These are phyloP conservation scores for Aspergillus indologenus DNA, from an alignment of 495 filamentous ascomycete genomes.

Conservation along the genomic window DNA sequence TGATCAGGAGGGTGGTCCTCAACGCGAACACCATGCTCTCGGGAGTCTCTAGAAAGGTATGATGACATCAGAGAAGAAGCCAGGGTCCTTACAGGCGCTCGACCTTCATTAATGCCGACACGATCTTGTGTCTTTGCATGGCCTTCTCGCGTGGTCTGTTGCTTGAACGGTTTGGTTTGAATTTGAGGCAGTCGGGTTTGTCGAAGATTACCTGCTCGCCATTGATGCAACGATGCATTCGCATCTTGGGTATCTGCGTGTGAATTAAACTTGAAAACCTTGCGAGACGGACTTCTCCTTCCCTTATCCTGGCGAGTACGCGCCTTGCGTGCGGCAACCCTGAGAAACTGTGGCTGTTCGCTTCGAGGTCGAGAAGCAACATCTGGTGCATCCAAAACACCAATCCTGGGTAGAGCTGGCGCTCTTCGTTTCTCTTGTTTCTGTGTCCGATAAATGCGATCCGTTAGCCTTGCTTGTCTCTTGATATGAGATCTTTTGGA, in stretches of 20 bases:
- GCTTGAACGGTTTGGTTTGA: constrained; percentile 14
- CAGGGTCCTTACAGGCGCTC: not conserved
- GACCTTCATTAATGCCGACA: not conserved
- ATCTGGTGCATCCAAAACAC: constrained; percentile 70
- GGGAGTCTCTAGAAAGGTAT: not conserved
- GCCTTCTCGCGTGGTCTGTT: not conserved
- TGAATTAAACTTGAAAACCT: constrained; percentile 70
- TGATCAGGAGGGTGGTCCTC: constrained; percentile 6
- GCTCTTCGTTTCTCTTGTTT: constrained; percentile 25
- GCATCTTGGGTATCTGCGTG: constrained; percentile 73
- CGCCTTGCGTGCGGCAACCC: constrained; percentile 70
- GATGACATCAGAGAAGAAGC: not conserved
- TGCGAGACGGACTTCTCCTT: constrained; percentile 69
- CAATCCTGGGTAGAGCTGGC: constrained; percentile 48
- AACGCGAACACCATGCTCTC: constrained; percentile 1
- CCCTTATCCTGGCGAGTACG: constrained; percentile 60
- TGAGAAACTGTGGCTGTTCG: constrained; percentile 66
- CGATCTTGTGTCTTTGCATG: not conserved
- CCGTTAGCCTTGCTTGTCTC: constrained; percentile 33
- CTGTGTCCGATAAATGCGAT: constrained; percentile 29
- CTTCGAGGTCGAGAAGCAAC: constrained; percentile 26
- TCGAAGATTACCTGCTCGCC: constrained; percentile 68
- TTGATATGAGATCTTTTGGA: constrained; percentile 29
- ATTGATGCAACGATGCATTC: constrained; percentile 62
- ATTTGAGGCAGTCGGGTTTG: constrained; percentile 36